A percentile compares a stretch with the other conserved stretches of the same genome.
phyloP scores from a whole-genome alignment of 2,329 filamentous ascomycete species.

The Pseudogymnoascus sp. region DNA sequence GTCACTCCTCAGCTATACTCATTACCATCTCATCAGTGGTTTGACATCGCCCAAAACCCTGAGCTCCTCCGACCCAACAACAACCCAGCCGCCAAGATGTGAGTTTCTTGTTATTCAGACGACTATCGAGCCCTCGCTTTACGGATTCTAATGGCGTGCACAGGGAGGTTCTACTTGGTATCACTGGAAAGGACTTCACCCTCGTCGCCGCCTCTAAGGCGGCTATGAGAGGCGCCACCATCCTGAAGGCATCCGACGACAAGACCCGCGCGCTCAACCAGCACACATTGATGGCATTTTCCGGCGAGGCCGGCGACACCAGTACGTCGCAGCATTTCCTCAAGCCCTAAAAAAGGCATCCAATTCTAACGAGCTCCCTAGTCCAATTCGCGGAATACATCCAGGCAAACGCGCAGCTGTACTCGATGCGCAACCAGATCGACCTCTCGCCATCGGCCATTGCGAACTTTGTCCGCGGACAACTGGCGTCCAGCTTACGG shows the following conservation, averaged over 20 bases:
- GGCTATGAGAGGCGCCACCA: slow-evolving; percentile 92
- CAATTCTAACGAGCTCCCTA: slow-evolving; percentile 30
- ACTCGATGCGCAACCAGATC: slow-evolving; percentile 95
- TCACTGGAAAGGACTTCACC: slow-evolving; percentile 98
- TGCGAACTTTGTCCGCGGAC: slow-evolving; percentile 85
- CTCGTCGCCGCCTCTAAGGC: slow-evolving; percentile 96
- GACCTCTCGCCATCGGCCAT: slow-evolving; percentile 85
- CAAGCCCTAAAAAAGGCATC: background rate
- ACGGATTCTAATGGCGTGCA: slow-evolving; percentile 10
- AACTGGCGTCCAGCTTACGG: slow-evolving; percentile 83
- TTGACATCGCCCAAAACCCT: slow-evolving; percentile 18
- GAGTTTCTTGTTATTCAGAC: slow-evolving; percentile 15
- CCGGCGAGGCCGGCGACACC: slow-evolving; percentile 92
- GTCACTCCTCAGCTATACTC: slow-evolving; percentile 18
- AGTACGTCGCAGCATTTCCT: slow-evolving; percentile 41
- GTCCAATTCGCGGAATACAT: slow-evolving; percentile 99
- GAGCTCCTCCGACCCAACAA: background rate
- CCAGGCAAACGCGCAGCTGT: slow-evolving; percentile 95
- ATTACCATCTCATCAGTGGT: slow-evolving; percentile 19
- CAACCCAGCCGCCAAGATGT: slow-evolving; percentile 25
- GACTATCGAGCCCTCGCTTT: slow-evolving; percentile 12
- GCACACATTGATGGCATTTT: slow-evolving; percentile 90
- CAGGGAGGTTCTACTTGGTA: slow-evolving; percentile 96
- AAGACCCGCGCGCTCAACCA: slow-evolving; percentile 92
- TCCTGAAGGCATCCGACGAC: slow-evolving; percentile 92